Conservation (phyloP, 345 rosid genomes). For the Eucalyptus curtisii region DNA sequence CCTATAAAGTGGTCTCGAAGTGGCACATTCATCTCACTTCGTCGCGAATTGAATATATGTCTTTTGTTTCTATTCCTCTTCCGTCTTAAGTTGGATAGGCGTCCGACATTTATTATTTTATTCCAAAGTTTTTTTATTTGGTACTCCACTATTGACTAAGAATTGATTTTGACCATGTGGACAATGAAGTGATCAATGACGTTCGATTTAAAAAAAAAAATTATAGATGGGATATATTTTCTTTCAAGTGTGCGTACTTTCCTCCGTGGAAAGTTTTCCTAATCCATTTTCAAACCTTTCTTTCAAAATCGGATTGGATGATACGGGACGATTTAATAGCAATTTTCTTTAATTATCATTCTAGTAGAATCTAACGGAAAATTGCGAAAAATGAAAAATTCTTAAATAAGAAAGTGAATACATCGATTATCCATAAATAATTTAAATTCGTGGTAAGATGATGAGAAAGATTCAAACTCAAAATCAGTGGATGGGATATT, state of each 20-base stretch:
- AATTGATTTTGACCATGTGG: background rate
- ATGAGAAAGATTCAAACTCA: background rate
- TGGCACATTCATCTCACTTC: background rate
- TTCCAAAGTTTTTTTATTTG: background rate
- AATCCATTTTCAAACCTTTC: background rate
- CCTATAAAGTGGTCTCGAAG: background rate
- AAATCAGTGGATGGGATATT: too few relatives aligned
- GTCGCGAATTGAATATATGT: background rate
- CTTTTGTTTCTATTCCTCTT: background rate
- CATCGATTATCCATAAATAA: background rate
- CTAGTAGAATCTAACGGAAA: rapidly evolving
- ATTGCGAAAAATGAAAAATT: too few relatives aligned
- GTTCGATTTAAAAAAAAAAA: background rate
- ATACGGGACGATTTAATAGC: rapidly evolving
- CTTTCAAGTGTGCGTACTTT: background rate
- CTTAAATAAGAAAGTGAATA: rapidly evolving
- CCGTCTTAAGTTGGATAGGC: background rate
- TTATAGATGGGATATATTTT: background rate
- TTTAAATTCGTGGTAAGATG: rapidly evolving
- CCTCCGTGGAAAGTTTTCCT: rapidly evolving
- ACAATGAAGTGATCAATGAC: background rate
- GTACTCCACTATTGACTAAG: background rate
- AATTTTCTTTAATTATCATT: too few relatives aligned
- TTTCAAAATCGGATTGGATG: rapidly evolving
- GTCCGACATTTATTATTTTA: background rate